Evolutionary conservation across 768 basidiomycete species (phyloP).

Genomic region (Boletus huronensis): DNA sequence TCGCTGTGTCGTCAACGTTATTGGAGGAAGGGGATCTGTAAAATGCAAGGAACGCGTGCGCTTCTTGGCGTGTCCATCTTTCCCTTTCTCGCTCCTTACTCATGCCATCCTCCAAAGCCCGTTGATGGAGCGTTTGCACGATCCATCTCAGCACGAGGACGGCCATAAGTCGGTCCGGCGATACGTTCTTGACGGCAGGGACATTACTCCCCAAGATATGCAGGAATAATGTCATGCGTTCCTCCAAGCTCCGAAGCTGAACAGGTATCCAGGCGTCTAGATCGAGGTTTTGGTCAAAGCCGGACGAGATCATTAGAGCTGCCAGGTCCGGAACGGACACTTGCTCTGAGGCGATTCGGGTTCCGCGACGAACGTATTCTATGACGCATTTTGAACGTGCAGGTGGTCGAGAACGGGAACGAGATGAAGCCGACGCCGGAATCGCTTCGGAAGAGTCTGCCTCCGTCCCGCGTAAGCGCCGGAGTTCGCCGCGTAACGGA

Average conservation of each 20-base stretch:
- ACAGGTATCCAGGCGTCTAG: slow-evolving; percentile 39
- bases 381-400: slow-evolving; percentile 29
- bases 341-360: slow-evolving; percentile 56
- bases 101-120: slow-evolving; percentile 45
- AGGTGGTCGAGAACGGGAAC: slow-evolving; percentile 20
- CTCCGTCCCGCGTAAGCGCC: slow-evolving; percentile 50
- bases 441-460: slow-evolving; percentile 24
- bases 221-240: slow-evolving; percentile 55
- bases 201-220: slow-evolving; percentile 54
- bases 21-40: slow-evolving; percentile 29
- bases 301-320: slow-evolving; percentile 42
- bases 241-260: slow-evolving; percentile 45
- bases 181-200: slow-evolving; percentile 43
- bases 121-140: slow-evolving; percentile 44
- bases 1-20: slow-evolving; percentile 8
- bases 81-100: slow-evolving; percentile 63
- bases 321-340: slow-evolving; percentile 49
- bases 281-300: slow-evolving; percentile 23
- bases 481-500: slow-evolving; percentile 63
- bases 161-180: slow-evolving; percentile 43
- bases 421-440: slow-evolving; percentile 36
- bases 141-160: slow-evolving; percentile 66
- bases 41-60: slow-evolving; percentile 52
- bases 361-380: slow-evolving; percentile 71
- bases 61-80: slow-evolving; percentile 66